phyloP scores from a whole-genome alignment of 225 moss, liverwort and hornwort genomes.

The Ulota crispa region DNA sequence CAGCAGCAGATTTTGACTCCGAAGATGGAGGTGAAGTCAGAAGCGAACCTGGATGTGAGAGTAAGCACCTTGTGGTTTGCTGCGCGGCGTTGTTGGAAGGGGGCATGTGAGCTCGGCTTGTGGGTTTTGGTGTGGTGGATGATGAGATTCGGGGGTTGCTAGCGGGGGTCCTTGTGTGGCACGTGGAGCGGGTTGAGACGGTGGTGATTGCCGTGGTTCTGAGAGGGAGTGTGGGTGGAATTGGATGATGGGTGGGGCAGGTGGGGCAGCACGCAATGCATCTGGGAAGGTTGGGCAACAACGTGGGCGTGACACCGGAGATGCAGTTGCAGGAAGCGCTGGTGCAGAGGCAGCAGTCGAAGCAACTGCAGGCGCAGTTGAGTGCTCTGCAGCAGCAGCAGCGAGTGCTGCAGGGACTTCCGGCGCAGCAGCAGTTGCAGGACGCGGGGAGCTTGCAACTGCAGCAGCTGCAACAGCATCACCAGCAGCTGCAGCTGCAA shows the following conservation, averaged over 20 bases:
- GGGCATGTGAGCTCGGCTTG: no score
- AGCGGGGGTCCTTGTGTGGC: background rate
- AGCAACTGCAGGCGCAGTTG: slow-evolving; percentile 50
- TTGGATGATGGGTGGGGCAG: slow-evolving; percentile 11
- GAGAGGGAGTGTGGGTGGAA: background rate
- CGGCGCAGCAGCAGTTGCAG: slow-evolving; percentile 52
- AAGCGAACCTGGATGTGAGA: slow-evolving; percentile 44
- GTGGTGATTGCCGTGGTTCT: background rate
- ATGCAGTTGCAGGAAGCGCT: slow-evolving; percentile 56
- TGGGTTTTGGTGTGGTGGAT: no score
- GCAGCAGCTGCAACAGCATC: slow-evolving; percentile 50
- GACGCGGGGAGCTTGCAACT: slow-evolving; percentile 37
- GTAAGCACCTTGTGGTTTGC: background rate
- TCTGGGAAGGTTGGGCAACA: slow-evolving; percentile 32
- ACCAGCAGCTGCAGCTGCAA: slow-evolving; percentile 17
- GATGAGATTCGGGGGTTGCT: no score
- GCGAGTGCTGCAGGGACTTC: slow-evolving; percentile 41
- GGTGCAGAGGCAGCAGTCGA: slow-evolving; percentile 56
- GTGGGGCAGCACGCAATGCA: slow-evolving; percentile 41
- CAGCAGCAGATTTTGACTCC: slow-evolving; percentile 39
- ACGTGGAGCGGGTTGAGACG: background rate
- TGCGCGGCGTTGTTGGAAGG: background rate
- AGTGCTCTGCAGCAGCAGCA: slow-evolving; percentile 56
- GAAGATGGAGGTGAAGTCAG: slow-evolving; percentile 52
- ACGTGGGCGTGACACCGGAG: slow-evolving; percentile 38